A percentile compares a stretch with the other conserved stretches of the same genome.
Evolutionary conservation across 176 grass and related monocot genomes (phyloP).

Genomic region (Calamus simplicifolius): DNA sequence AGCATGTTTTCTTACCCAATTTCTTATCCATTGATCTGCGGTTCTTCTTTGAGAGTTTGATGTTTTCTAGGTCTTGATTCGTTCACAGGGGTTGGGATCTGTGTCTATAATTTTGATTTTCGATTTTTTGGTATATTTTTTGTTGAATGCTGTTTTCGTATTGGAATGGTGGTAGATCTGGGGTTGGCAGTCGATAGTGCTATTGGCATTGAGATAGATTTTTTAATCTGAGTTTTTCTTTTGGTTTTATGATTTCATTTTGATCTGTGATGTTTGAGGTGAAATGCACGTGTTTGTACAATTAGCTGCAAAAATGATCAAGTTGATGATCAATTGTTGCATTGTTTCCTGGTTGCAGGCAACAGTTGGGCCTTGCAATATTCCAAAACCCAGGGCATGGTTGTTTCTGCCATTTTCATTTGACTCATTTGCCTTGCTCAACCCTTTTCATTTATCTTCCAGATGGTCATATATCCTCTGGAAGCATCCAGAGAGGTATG

Average conservation of each 20-base stretch:
- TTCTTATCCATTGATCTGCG: background rate
- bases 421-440: too few species aligned
- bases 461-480: too few species aligned
- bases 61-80: too few species aligned
- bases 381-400: constrained; percentile 77
- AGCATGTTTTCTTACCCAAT: background rate
- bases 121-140: background rate
- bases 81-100: background rate
- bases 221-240: background rate
- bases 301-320: too few species aligned
- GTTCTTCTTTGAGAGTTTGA: background rate
- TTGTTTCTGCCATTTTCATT: too few species aligned
- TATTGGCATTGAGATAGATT: background rate
- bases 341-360: constrained; percentile 36
- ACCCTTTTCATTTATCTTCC: too few species aligned
- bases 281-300: too few species aligned
- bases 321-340: background rate
- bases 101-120: background rate
- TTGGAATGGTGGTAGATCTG: background rate
- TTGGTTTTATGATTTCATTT: too few species aligned
- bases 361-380: constrained; percentile 80
- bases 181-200: too few species aligned
- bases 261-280: too few species aligned
- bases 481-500: too few species aligned
- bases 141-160: constrained; percentile 13